Base-by-base conservation (phyloP, 1,284 basidiomycete species). In the Puccinia polysora region DNA sequence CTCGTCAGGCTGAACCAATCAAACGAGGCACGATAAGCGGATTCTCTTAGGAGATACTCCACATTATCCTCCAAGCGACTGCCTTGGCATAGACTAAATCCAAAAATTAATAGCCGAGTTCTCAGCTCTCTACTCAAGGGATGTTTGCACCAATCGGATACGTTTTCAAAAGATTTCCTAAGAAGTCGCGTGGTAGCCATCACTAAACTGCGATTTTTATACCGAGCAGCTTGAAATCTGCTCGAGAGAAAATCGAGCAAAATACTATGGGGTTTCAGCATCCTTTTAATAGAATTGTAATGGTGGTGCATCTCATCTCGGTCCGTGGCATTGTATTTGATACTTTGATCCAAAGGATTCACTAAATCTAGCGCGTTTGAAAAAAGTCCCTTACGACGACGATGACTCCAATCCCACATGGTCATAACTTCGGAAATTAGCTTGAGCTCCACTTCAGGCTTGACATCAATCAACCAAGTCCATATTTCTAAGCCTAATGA, bases 401-500 rank as follows among this genome's bases (percentile, higher is more conserved):
- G 86, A 74, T 95, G 89, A 1, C 89, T 91, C 74, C 85, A 84
- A 49, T 87, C 84, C 96, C 96, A 99, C 3, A 89, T 89, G 7
- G 88, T 85, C 34, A 91, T 83, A 69, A 98, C 86, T 78, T 97
- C 93, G 12, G 87, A 84, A 84, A 97, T 89, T 32, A 97, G 81
- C 6, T 81, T 87, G 79, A 89, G 83, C 78, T 89, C 87, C 28
- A 86, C 83, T 69, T 86, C 85, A 0, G 91, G 88, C 69, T 90
- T 86, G 78, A 94, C 90, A 18, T 90, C 87, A 60, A 97, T 90
- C 0, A 97, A 84, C 95, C 94, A 97, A 1, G 90, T 91, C 96
- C 96, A 98, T 4, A 91, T 89, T 79, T 97, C 92, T 62, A 93
- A 88, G 0, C 91, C 94, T 0, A 89, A 86, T 8, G 89, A 85